Percentiles rank a stretch among this genome's conserved stretches.
Conservation (phyloP, 352 stramenopile species). For the Halophytophthora batemanensis region DNA sequence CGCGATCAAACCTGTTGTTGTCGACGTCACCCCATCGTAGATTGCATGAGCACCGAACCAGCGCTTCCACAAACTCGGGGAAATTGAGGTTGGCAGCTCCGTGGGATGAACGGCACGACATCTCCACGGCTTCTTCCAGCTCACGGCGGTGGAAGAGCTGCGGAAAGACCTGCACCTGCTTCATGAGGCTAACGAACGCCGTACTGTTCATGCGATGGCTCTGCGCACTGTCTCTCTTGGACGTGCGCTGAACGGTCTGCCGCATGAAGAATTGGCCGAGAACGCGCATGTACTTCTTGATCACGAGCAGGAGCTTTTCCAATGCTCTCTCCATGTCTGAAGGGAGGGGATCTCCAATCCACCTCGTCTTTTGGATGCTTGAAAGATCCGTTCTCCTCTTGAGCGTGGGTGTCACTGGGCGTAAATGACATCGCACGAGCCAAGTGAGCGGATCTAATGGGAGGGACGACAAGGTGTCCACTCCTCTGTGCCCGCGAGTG, state of each 20-base stretch:
- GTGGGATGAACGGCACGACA: constrained; percentile 24
- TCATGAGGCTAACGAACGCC: constrained; percentile 49
- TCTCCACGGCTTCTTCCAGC: constrained; percentile 40
- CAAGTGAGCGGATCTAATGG: constrained; percentile 11
- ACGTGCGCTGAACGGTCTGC: constrained; percentile 16
- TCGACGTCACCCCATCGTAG: constrained; percentile 41
- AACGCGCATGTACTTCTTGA: constrained; percentile 40
- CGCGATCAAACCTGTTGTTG: background rate
- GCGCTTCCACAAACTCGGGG: constrained; percentile 58
- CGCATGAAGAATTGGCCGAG: constrained; percentile 43
- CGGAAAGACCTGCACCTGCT: constrained; percentile 46
- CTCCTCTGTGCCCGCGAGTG: background rate
- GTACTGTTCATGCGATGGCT: constrained; percentile 26
- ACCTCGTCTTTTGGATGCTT: constrained; percentile 10
- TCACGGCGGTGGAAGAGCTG: constrained; percentile 61
- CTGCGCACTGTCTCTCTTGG: constrained; percentile 10
- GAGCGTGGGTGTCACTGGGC: constrained; percentile 3
- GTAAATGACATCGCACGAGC: constrained; percentile 17
- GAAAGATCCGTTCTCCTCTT: constrained; percentile 4
- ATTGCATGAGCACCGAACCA: constrained; percentile 44
- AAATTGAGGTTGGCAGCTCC: constrained; percentile 39
- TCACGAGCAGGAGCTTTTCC: constrained; percentile 31
- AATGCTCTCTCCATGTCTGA: constrained; percentile 24
- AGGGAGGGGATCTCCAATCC: constrained; percentile 27
- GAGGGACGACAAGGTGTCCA: background rate